Evolutionary conservation across 805 yeast genomes (phyloP), one percentile per base, ranked within the genome.

Genomic region (Hanseniaspora osmophila): DNA sequence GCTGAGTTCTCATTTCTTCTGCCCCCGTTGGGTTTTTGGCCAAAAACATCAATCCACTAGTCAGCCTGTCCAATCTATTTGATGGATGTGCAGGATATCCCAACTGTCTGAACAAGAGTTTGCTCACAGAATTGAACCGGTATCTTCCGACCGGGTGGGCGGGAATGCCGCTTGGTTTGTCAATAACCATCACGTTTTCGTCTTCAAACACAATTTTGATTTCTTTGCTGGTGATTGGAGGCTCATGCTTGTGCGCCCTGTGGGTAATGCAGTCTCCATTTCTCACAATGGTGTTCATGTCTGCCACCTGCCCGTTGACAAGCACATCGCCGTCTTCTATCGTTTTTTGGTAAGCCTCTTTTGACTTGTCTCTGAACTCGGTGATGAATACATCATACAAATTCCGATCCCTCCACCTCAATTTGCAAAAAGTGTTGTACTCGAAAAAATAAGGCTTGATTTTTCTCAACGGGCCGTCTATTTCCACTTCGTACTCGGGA

Each of bases 111-210:
- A 84, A 80, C 52, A 92, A 62, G 3, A 86, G 75, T 59, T 79
- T 80, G 10, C 94, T 84, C 17, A 85, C 73, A 0, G 94, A 76
- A 59, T 80, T 75, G 62, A 77, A 76, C 57, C 92, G 58, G 68
- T 79, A 77, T 51, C 88, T 65, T 0, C 97, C 98, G 0, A 96
- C 82, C 3, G 98, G 97, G 60, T 92, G 98, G 0, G 85, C 95
- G 0, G 98, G 96, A 2, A 92, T 72, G 0, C 98, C 96, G 3
- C 92, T 74, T 0, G 98, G 98, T 52, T 92, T 92, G 60, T 90
- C 95, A 18, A 92, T 80, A 2, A 84, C 94, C 5, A 92, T 68
- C 18, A 86, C 59, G 43, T 82, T 74, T 7, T 80, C 86, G 58
- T 85, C 80, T 55, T 87, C 84, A 57, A 70, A 71, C 0, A 88